These are phyloP conservation scores for Taiozyma sp. DNA, from an alignment of 1,139 yeast species.

Conservation along the genomic window DNA sequence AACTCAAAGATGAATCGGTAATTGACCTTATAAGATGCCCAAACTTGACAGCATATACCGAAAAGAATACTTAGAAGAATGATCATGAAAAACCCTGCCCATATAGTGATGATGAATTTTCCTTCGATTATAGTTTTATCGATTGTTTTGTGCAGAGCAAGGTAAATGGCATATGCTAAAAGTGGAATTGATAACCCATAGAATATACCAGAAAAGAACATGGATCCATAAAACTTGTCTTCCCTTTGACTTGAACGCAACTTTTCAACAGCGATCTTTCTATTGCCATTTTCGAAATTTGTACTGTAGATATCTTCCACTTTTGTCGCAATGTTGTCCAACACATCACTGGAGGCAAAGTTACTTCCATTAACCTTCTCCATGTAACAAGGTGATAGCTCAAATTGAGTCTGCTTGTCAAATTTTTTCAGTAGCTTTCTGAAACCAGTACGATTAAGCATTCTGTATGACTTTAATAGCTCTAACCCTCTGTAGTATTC, in stretches of 20 bases:
- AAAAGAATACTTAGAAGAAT: conserved; percentile 56
- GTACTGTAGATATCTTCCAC: conserved; percentile 65
- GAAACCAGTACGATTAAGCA: conserved; percentile 80
- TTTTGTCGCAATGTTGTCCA: conserved; percentile 55
- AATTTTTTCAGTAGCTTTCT: conserved; percentile 85
- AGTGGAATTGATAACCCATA: conserved; percentile 68
- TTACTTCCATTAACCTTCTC: conserved; percentile 47
- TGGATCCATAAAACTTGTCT: conserved; percentile 35
- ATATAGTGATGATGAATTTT: conserved; percentile 64
- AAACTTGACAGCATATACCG: conserved; percentile 63
- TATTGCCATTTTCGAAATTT: conserved; percentile 67
- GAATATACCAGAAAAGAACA: conserved; percentile 57
- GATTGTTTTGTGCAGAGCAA: conserved; percentile 26
- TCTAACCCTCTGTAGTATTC: conserved; percentile 81
- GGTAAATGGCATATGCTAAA: conserved; percentile 28
- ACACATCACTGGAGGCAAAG: conserved; percentile 58
- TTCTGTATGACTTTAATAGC: conserved; percentile 67
- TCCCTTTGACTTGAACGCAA: conserved; percentile 45
- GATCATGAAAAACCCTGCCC: conserved; percentile 84
- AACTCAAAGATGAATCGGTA: conserved; percentile 91
- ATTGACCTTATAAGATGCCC: conserved; percentile 73
- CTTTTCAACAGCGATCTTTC: conserved; percentile 70
- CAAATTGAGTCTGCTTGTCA: conserved; percentile 62
- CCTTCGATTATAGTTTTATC: conserved; percentile 44
- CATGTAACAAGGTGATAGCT: conserved; percentile 51